These are phyloP conservation scores for Apiospora marii DNA, from an alignment of 2,329 filamentous ascomycete genomes.

Conservation along the genomic window DNA sequence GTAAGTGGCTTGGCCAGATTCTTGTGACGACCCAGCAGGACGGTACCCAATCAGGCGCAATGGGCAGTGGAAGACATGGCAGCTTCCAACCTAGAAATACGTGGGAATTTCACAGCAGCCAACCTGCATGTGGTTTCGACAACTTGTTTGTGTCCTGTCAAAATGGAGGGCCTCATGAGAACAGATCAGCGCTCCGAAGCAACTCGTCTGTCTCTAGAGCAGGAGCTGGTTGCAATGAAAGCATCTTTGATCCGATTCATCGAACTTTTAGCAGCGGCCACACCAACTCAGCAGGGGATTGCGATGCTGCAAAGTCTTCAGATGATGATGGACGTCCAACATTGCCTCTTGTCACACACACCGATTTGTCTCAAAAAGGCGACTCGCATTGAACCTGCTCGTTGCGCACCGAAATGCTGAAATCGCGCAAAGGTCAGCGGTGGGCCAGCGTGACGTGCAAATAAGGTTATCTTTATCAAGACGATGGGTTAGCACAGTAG, in stretches of 20 bases:
- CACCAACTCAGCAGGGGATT: no score
- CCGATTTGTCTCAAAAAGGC: background rate
- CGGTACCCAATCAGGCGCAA: conserved; percentile 10
- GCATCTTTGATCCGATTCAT: conserved; percentile 1
- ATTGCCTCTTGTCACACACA: no score
- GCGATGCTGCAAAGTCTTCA: no score
- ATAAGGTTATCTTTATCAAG: no score
- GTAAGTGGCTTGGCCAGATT: background rate
- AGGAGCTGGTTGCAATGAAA: conserved; percentile 5
- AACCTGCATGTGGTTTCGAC: background rate
- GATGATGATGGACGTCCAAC: no score
- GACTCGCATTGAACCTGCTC: no score
- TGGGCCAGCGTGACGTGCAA: no score
- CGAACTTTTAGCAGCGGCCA: no score
- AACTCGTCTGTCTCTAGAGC: background rate
- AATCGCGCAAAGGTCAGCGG: no score
- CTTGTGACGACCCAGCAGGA: conserved; percentile 9
- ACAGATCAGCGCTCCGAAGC: background rate
- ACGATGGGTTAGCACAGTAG: no score
- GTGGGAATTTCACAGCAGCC: background rate
- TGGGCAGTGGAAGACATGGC: conserved; percentile 6
- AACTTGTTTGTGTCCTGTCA: background rate
- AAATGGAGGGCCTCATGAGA: background rate
- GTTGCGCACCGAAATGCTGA: no score
- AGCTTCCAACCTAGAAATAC: conserved; percentile 7